Conservation (phyloP, 352 stramenopile species). For the Elongisporangium undulatum region DNA sequence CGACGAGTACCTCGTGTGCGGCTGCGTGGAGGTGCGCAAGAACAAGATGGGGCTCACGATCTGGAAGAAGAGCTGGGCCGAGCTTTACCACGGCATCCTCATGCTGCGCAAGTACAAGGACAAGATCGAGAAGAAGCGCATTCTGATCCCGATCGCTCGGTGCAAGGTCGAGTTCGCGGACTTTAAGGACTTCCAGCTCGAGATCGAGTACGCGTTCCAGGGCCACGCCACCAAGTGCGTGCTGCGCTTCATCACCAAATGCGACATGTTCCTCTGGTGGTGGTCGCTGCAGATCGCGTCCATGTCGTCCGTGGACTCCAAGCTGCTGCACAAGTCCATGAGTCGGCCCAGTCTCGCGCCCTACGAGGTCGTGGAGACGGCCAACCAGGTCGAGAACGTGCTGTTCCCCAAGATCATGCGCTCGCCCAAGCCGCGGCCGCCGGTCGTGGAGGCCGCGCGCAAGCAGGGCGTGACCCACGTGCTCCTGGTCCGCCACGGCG, state of each 20-base stretch:
- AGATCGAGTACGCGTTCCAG: slow-evolving; percentile 62
- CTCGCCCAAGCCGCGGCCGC: background rate
- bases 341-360: slow-evolving; percentile 32
- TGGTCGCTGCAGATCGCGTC: slow-evolving; percentile 65
- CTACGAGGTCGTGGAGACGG: slow-evolving; percentile 47
- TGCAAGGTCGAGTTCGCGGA: slow-evolving; percentile 47
- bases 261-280: slow-evolving; percentile 76
- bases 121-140: slow-evolving; percentile 51
- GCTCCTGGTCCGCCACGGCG: slow-evolving; percentile 70
- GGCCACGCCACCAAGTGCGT: slow-evolving; percentile 28
- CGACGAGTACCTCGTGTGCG: slow-evolving; percentile 46
- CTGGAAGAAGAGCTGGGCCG: slow-evolving; percentile 57
- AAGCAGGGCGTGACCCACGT: slow-evolving; percentile 45
- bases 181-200: slow-evolving; percentile 40
- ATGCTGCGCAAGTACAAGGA: slow-evolving; percentile 54
- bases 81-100: slow-evolving; percentile 66
- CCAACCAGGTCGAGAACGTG: slow-evolving; percentile 52
- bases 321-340: slow-evolving; percentile 46
- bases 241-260: slow-evolving; percentile 45
- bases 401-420: slow-evolving; percentile 45
- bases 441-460: background rate
- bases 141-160: slow-evolving; percentile 40
- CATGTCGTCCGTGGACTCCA: slow-evolving; percentile 32
- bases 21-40: slow-evolving; percentile 38
- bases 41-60: slow-evolving; percentile 35